Percentiles rank a stretch among this genome's conserved stretches.
These are phyloP conservation scores for Naganishia albida DNA, from an alignment of 1,284 basidiomycete genomes.

Conservation along the genomic window DNA sequence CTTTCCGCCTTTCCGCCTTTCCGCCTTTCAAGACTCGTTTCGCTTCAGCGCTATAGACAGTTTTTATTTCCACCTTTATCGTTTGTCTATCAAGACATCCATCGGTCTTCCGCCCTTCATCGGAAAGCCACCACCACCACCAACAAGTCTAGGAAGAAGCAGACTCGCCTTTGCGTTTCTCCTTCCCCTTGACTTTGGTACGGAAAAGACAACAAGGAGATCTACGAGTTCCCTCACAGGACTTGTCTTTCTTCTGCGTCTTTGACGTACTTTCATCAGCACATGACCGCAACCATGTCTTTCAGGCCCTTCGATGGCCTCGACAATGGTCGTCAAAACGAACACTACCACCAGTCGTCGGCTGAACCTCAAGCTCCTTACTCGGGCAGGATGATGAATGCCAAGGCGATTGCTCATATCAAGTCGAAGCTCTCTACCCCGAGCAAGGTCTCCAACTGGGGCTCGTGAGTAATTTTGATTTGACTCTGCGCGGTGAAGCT, in stretches of 20 bases:
- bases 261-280: constrained; percentile 27
- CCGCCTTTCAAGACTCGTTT: constrained; percentile 3
- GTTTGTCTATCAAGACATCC: constrained; percentile 14
- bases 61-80: constrained; percentile 8
- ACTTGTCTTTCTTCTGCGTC: constrained; percentile 29
- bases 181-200: constrained; percentile 22
- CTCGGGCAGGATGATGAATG: constrained; percentile 27
- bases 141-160: constrained; percentile 26
- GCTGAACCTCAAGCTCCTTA: constrained; percentile 26
- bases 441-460: constrained; percentile 24
- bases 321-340: constrained; percentile 26
- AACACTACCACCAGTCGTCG: constrained; percentile 14
- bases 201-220: constrained; percentile 15
- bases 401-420: constrained; percentile 27
- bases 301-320: constrained; percentile 28
- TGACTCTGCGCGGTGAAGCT: background rate
- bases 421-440: constrained; percentile 27
- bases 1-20: background rate
- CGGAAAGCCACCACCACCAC: constrained; percentile 21
- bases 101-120: constrained; percentile 1
- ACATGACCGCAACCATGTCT: constrained; percentile 27
- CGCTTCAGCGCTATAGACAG: constrained; percentile 2
- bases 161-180: constrained; percentile 7
- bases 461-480: constrained; percentile 8
- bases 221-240: constrained; percentile 18